Evolutionary conservation across 495 filamentous ascomycete genomes (phyloP).

Genomic region (Aspergillus affinis): DNA sequence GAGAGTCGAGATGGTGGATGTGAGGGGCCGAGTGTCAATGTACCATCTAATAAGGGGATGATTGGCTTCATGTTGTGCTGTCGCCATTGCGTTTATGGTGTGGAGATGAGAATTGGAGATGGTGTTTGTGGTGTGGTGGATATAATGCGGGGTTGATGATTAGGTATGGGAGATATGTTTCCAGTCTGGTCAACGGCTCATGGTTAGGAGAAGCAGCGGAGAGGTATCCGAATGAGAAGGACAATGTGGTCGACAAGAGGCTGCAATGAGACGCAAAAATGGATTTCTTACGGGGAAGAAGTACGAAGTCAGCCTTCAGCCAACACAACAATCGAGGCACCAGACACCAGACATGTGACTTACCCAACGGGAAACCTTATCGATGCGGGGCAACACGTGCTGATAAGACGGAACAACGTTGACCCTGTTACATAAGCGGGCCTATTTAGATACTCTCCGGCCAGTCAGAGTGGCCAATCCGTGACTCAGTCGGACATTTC

Average conservation of each 20-base stretch:
- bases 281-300: no score
- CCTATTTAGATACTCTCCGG: no score
- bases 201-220: background rate
- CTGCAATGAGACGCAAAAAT: no score
- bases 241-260: no score
- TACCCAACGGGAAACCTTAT: constrained; percentile 9
- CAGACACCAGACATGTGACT: background rate
- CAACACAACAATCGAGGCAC: no score
- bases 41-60: constrained; percentile 38
- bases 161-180: background rate
- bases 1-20: constrained; percentile 29
- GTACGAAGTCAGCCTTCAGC: no score
- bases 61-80: background rate
- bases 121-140: background rate
- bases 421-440: constrained; percentile 6
- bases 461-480: background rate
- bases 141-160: background rate
- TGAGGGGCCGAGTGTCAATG: constrained; percentile 42
- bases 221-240: no score
- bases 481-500: constrained; percentile 10
- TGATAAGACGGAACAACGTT: constrained; percentile 21
- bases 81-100: background rate
- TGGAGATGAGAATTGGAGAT: background rate
- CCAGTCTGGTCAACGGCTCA: background rate
- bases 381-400: constrained; percentile 28